These are phyloP conservation scores for Penicillium sp. DNA, from an alignment of 2,329 filamentous ascomycete species.

Conservation along the genomic window DNA sequence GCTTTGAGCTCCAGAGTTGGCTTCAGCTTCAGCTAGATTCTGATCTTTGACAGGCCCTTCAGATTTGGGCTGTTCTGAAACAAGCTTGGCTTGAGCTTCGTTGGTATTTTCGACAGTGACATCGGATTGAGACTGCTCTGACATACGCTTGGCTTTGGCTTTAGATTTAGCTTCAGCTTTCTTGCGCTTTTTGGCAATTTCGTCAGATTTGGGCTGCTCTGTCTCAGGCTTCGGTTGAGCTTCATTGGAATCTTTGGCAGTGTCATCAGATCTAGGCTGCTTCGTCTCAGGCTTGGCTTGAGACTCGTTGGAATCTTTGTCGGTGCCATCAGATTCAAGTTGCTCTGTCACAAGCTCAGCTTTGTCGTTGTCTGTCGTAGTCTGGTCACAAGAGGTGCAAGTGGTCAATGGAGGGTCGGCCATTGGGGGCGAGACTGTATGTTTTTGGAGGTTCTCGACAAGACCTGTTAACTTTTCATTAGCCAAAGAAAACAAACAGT, in stretches of 20 bases:
- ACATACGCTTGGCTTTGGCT: not conserved
- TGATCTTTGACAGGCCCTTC: too few species aligned
- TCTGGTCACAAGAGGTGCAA: not conserved
- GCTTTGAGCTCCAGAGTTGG: not conserved
- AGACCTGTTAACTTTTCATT: not conserved
- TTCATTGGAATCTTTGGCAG: too few species aligned
- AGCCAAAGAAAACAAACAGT: not conserved
- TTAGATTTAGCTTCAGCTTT: not conserved
- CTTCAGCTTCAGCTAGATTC: not conserved
- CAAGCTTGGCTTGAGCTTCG: too few species aligned
- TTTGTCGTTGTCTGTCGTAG: not conserved
- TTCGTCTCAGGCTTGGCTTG: not conserved
- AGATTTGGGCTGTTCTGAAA: too few species aligned
- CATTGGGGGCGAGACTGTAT: not conserved
- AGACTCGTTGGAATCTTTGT: conserved; percentile 1
- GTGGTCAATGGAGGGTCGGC: not conserved
- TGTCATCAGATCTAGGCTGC: too few species aligned
- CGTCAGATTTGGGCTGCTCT: not conserved
- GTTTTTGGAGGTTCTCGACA: not conserved
- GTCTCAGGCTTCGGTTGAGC: not conserved
- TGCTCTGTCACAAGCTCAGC: not conserved
- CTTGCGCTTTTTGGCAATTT: not conserved
- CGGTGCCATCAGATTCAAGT: not conserved
- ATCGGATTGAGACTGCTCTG: not conserved
- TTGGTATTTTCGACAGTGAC: not conserved